A percentile compares a stretch with the other conserved stretches of the same genome.
These are phyloP conservation scores for Chimonanthus praecox DNA, from an alignment of 164 flowering plant species.

Conservation along the genomic window DNA sequence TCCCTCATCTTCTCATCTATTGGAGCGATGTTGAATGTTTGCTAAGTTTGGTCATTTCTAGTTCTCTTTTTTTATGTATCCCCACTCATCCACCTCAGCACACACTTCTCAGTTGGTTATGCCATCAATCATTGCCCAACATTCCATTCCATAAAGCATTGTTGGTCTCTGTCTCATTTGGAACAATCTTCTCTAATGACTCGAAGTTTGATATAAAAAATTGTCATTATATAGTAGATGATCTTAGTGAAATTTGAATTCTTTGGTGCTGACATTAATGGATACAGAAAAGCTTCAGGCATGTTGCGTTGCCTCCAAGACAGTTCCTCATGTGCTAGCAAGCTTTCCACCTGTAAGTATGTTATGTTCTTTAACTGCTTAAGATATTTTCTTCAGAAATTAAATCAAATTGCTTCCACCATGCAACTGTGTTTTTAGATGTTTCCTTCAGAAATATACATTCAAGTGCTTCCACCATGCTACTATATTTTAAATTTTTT, in stretches of 20 bases:
- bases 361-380: background rate
- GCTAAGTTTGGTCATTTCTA: too few relatives aligned
- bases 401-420: background rate
- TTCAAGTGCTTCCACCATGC: background rate
- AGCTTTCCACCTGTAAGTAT: constrained; percentile 31
- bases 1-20: too few relatives aligned
- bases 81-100: too few relatives aligned
- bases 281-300: constrained; percentile 27
- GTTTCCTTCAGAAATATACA: too few relatives aligned
- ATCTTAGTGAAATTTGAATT: background rate
- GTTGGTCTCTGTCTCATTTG: background rate
- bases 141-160: too few relatives aligned
- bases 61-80: too few relatives aligned
- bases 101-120: too few relatives aligned
- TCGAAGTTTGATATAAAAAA: background rate
- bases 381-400: background rate
- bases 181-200: background rate
- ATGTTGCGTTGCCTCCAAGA: constrained; percentile 32
- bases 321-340: constrained; percentile 25
- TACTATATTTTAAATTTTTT: background rate
- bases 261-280: background rate
- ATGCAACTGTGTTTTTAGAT: background rate
- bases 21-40: too few relatives aligned
- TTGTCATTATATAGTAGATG: background rate
- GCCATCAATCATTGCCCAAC: too few relatives aligned